Evolutionary conservation across 2,329 filamentous ascomycete species (phyloP).

Genomic region (Microsporum ferrugineum): DNA sequence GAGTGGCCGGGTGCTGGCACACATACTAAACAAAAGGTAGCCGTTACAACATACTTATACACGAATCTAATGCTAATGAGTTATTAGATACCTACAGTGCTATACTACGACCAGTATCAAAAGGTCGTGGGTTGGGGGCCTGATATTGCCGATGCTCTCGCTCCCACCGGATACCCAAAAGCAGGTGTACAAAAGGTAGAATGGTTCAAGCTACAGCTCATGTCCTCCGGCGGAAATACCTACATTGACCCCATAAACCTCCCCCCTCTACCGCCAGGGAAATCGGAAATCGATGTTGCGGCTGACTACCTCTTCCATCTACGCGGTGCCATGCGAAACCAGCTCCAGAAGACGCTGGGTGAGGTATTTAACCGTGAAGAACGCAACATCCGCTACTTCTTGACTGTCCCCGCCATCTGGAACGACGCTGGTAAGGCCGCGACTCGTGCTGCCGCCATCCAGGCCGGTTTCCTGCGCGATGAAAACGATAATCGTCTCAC

Average conservation of each 20-base stretch:
- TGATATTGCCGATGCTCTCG: slow-evolving; percentile 92
- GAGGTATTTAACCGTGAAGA: slow-evolving; percentile 98
- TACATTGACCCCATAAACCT: slow-evolving; percentile 99
- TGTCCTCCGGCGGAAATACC: slow-evolving; percentile 86
- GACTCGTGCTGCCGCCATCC: slow-evolving; percentile 87
- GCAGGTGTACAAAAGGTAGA: slow-evolving; percentile 97
- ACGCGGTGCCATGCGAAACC: slow-evolving; percentile 89
- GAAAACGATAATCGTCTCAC: slow-evolving; percentile 96
- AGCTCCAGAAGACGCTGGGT: slow-evolving; percentile 88
- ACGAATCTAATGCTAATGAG: neutral
- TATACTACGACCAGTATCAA: slow-evolving; percentile 99
- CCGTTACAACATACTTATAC: neutral
- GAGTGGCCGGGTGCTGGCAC: slow-evolving; percentile 98
- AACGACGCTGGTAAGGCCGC: slow-evolving; percentile 97
- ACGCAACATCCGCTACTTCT: slow-evolving; percentile 92
- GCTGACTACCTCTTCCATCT: slow-evolving; percentile 98
- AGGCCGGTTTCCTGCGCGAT: slow-evolving; percentile 90
- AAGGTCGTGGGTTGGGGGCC: slow-evolving; percentile 99
- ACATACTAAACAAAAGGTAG: slow-evolving; percentile 95
- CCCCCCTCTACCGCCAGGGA: slow-evolving; percentile 88
- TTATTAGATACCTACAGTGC: slow-evolving; percentile 90
- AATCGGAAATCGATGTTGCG: slow-evolving; percentile 98
- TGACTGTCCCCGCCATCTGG: slow-evolving; percentile 99
- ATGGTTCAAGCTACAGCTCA: slow-evolving; percentile 99
- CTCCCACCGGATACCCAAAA: slow-evolving; percentile 94